Evolutionary conservation across 2,329 filamentous ascomycete species (phyloP).

Genomic region (Immersiporthe knoxdaviesiana): DNA sequence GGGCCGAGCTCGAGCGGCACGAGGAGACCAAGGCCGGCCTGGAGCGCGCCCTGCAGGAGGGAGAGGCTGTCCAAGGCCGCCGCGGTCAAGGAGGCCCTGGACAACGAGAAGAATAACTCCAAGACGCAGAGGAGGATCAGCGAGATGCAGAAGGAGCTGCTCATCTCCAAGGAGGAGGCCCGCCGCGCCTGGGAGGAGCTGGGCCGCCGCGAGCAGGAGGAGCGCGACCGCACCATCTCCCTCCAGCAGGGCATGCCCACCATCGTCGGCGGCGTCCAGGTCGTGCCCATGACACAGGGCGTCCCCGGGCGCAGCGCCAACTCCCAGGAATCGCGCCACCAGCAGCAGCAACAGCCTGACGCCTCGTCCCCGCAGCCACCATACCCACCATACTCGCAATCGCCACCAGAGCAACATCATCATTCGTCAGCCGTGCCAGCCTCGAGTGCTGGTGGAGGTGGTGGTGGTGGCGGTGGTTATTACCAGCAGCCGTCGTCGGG

Average conservation of each 20-base stretch:
- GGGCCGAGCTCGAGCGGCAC: slow-evolving; percentile 81
- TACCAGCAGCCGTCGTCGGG: slow-evolving; percentile 49
- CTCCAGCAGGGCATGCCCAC: slow-evolving; percentile 86
- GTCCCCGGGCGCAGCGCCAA: slow-evolving; percentile 59
- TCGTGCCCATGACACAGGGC: slow-evolving; percentile 86
- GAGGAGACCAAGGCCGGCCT: slow-evolving; percentile 82
- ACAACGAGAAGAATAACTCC: slow-evolving; percentile 68
- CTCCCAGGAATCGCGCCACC: slow-evolving; percentile 44
- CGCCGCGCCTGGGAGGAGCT: slow-evolving; percentile 96
- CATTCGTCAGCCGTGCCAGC: slow-evolving; percentile 42
- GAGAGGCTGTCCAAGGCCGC: slow-evolving; percentile 74
- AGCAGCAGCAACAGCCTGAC: slow-evolving; percentile 23
- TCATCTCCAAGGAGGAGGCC: slow-evolving; percentile 95
- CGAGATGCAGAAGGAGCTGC: slow-evolving; percentile 90
- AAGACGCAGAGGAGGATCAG: slow-evolving; percentile 76
- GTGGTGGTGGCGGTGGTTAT: neutral
- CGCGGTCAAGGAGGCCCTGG: slow-evolving; percentile 66
- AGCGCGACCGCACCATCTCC: slow-evolving; percentile 83
- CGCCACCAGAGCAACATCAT: slow-evolving; percentile 38
- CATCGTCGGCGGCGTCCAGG: slow-evolving; percentile 88
- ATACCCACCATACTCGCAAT: slow-evolving; percentile 37
- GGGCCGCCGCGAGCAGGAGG: slow-evolving; percentile 88
- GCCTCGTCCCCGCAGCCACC: slow-evolving; percentile 30
- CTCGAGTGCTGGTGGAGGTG: slow-evolving; percentile 30
- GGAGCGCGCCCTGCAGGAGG: slow-evolving; percentile 72